Conservation (phyloP, 2,329 filamentous ascomycete genomes). For the Pleoardoris graminearum region DNA sequence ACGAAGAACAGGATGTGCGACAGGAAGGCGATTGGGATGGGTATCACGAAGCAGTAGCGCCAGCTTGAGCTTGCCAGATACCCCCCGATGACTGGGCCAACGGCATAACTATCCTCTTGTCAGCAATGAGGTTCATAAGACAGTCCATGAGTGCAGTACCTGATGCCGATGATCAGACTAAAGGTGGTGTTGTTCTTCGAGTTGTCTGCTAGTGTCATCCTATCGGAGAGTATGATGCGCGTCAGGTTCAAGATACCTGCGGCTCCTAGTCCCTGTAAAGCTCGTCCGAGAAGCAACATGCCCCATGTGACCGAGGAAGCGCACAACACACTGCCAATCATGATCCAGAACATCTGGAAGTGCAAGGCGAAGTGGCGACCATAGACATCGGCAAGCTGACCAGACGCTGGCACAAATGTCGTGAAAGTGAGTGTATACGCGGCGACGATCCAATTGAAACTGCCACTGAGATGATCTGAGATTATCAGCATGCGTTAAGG, state of each 20-base stretch:
- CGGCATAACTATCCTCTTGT: constrained; percentile 51
- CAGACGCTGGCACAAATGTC: constrained; percentile 68
- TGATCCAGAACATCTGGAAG: constrained; percentile 54
- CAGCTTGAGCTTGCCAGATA: constrained; percentile 61
- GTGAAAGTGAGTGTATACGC: constrained; percentile 69
- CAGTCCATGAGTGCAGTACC: constrained; percentile 18
- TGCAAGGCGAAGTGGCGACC: constrained; percentile 65
- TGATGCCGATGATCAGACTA: constrained; percentile 61
- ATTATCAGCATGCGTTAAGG: constrained; percentile 3
- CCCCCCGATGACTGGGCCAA: constrained; percentile 66
- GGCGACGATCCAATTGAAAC: constrained; percentile 65
- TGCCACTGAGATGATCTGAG: constrained; percentile 58
- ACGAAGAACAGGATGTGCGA: constrained; percentile 60
- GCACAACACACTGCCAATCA: constrained; percentile 65
- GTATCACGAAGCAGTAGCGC: constrained; percentile 69
- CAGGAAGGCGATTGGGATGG: constrained; percentile 43
- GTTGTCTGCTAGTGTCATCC: constrained; percentile 69
- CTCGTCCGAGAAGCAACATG: constrained; percentile 65
- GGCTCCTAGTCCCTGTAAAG: constrained; percentile 64
- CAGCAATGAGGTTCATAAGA: not conserved
- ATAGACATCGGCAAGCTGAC: constrained; percentile 67
- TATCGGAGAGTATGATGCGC: constrained; percentile 66
- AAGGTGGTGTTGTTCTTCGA: constrained; percentile 72
- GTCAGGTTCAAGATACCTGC: constrained; percentile 65
- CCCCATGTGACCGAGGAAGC: constrained; percentile 62